phyloP scores from a whole-genome alignment of 495 filamentous ascomycete species.

The Lophiotrema nucula region DNA sequence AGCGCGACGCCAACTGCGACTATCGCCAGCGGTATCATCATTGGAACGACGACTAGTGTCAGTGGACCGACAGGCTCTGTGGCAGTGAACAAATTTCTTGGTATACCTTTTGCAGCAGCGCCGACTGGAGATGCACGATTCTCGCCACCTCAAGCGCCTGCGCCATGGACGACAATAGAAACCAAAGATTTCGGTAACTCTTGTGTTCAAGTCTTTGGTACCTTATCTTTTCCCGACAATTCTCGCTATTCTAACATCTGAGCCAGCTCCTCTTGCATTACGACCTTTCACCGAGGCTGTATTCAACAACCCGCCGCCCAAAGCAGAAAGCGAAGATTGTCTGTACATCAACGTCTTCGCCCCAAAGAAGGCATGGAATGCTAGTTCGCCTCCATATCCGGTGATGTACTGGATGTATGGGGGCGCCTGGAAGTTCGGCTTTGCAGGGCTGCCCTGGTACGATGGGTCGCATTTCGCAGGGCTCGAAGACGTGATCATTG shows the following conservation, averaged over 20 bases:
- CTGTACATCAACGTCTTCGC: slow-evolving; percentile 44
- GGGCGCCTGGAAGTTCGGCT: slow-evolving; percentile 23
- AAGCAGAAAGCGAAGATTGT: slow-evolving; percentile 45
- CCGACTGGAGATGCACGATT: slow-evolving; percentile 38
- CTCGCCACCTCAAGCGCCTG: slow-evolving; percentile 34
- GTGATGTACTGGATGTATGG: slow-evolving; percentile 35
- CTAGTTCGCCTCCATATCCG: slow-evolving; percentile 42
- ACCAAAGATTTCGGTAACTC: slow-evolving; percentile 38
- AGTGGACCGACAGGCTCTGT: slow-evolving; percentile 29
- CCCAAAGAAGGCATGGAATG: slow-evolving; percentile 40
- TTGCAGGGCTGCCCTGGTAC: slow-evolving; percentile 13
- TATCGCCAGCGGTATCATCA: slow-evolving; percentile 30
- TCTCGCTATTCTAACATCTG: too few species aligned
- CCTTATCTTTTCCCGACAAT: too few species aligned
- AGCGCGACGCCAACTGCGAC: slow-evolving; percentile 30
- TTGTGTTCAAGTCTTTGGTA: slow-evolving; percentile 45
- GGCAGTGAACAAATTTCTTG: slow-evolving; percentile 39
- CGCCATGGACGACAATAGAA: slow-evolving; percentile 29
- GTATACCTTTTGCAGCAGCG: slow-evolving; percentile 39
- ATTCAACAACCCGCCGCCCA: slow-evolving; percentile 36
- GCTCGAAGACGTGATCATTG: slow-evolving; percentile 26
- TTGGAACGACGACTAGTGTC: slow-evolving; percentile 35
- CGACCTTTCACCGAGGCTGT: slow-evolving; percentile 36
- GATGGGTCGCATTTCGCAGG: slow-evolving; percentile 26
- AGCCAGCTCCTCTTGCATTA: slow-evolving; percentile 20